These are phyloP conservation scores for Parastagonospora nodorum DNA, from an alignment of 2,329 filamentous ascomycete genomes.

Conservation along the genomic window DNA sequence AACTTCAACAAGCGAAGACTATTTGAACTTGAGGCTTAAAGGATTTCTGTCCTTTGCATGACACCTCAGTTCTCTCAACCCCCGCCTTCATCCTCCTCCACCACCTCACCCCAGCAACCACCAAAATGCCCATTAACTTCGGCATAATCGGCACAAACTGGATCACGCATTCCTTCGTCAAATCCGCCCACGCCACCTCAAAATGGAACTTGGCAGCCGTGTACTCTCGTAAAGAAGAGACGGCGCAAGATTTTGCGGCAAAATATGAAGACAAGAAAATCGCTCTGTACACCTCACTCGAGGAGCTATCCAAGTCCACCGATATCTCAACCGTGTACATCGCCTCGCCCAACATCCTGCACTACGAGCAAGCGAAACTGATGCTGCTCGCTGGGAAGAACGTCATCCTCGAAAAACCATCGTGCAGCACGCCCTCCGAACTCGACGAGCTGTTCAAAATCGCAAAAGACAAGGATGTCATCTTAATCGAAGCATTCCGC, in stretches of 20 bases:
- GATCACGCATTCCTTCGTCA: conserved; percentile 57
- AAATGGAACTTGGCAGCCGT: conserved; percentile 53
- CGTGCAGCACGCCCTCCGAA: conserved; percentile 50
- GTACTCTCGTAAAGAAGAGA: conserved; percentile 53
- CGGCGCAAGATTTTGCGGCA: conserved; percentile 50
- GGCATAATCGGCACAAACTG: conserved; percentile 55
- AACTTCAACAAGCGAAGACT: neutral
- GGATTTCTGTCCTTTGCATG: neutral
- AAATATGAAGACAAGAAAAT: conserved; percentile 44
- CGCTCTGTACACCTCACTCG: conserved; percentile 48
- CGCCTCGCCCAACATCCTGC: conserved; percentile 55
- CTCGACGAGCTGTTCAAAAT: conserved; percentile 51
- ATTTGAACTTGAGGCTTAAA: neutral
- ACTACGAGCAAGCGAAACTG: conserved; percentile 52
- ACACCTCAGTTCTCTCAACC: neutral
- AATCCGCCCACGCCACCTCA: conserved; percentile 49
- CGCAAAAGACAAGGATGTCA: conserved; percentile 48
- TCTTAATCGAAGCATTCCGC: conserved; percentile 55
- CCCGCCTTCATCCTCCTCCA: neutral
- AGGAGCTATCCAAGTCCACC: conserved; percentile 44
- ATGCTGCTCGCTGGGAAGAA: conserved; percentile 53
- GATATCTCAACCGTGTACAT: conserved; percentile 54
- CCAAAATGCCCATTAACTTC: conserved; percentile 47
- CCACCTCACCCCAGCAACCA: neutral
- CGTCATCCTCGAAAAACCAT: conserved; percentile 58